phyloP scores from a whole-genome alignment of 345 rosid species.

The Zanthoxylum bungeanum region DNA sequence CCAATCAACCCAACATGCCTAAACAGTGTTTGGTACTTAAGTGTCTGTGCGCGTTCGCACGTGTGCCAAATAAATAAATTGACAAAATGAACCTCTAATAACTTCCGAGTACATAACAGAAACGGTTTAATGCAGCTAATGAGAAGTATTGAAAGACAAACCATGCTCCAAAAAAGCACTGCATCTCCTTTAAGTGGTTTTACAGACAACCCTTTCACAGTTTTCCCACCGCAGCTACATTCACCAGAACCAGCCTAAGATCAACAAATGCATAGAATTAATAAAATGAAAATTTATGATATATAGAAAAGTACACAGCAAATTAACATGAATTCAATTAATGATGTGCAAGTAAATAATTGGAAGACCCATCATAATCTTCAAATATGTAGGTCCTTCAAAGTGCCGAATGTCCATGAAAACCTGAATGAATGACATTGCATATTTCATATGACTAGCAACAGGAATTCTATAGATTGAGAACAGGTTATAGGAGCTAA shows the following conservation, averaged over 20 bases:
- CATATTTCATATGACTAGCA: background rate
- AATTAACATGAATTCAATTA: background rate
- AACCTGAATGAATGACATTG: background rate
- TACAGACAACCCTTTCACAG: constrained; percentile 71
- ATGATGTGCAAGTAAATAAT: background rate
- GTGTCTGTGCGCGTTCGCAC: background rate
- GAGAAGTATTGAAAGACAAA: constrained; percentile 31
- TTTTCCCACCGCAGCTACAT: constrained; percentile 85
- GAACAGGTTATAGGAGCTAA: background rate
- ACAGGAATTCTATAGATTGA: too few species aligned
- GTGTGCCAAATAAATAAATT: too few species aligned
- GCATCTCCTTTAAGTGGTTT: constrained; percentile 90
- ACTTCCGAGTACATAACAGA: background rate
- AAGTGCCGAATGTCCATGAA: background rate
- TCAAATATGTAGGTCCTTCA: background rate
- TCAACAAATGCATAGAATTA: background rate
- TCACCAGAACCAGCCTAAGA: constrained; percentile 84
- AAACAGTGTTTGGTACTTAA: background rate
- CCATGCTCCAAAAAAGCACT: constrained; percentile 99
- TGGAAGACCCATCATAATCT: background rate
- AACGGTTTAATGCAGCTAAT: background rate
- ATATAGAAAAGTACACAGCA: too few species aligned
- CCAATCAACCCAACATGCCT: background rate
- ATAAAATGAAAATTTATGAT: background rate
- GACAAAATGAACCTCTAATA: background rate